Evolutionary conservation across 2,329 filamentous ascomycete species (phyloP).

Genomic region (Fusarium pseudocircinatum): DNA sequence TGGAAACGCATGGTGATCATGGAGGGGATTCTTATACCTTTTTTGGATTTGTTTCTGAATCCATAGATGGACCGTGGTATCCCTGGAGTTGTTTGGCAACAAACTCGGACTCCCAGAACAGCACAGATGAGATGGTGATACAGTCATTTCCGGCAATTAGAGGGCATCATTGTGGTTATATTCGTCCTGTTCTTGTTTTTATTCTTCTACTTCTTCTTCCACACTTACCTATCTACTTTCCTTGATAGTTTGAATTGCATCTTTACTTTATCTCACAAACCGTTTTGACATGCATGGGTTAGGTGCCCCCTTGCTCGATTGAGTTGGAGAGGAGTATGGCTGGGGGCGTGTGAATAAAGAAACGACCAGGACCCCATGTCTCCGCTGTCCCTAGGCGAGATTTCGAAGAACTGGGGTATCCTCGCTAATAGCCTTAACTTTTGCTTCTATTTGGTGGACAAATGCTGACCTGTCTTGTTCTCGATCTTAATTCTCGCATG

Average conservation of each 20-base stretch:
- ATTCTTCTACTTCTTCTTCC: neutral
- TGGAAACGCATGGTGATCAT: neutral
- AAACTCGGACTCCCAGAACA: conserved; percentile 28
- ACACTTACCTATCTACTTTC: conserved; percentile 20
- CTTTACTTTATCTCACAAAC: conserved; percentile 3
- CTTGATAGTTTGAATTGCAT: conserved; percentile 26
- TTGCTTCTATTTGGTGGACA: conserved; percentile 7
- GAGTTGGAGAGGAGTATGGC: conserved; percentile 19
- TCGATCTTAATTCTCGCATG: neutral
- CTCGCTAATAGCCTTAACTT: neutral
- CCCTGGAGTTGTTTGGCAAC: conserved; percentile 30
- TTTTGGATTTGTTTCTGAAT: conserved; percentile 17
- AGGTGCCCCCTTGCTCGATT: conserved; percentile 15
- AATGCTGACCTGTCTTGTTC: neutral
- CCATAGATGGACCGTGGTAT: conserved; percentile 34
- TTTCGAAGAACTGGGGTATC: conserved; percentile 20
- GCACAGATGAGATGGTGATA: conserved; percentile 37
- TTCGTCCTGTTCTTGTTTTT: neutral
- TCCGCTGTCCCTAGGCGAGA: conserved; percentile 7
- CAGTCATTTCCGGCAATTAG: conserved; percentile 31
- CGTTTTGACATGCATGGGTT: conserved; percentile 5
- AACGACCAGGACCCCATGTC: conserved; percentile 24
- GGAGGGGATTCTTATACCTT: conserved; percentile 12
- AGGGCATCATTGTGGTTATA: neutral
- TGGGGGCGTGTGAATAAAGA: conserved; percentile 20